Percentiles rank a stretch among this genome's conserved stretches.
Evolutionary conservation across 345 rosid genomes (phyloP).

Genomic region (Stellera chamaejasme): DNA sequence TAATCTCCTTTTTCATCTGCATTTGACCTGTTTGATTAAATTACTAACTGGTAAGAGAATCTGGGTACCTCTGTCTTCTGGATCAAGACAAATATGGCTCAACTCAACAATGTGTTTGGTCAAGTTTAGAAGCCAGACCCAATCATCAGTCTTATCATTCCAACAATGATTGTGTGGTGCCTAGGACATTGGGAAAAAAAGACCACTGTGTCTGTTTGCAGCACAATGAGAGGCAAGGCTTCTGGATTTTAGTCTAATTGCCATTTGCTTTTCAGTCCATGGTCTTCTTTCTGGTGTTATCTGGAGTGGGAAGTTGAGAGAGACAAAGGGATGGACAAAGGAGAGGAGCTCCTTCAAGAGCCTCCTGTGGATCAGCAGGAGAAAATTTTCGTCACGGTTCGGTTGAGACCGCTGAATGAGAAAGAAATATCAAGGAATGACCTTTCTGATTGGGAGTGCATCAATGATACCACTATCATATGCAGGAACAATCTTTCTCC

Average conservation of each 20-base stretch:
- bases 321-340: conserved; percentile 42
- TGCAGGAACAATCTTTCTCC: conserved; percentile 64
- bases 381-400: conserved; percentile 77
- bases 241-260: conserved; percentile 6
- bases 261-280: conserved; percentile 1
- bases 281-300: conserved; percentile 10
- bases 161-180: conserved; percentile 21
- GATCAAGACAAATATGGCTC: conserved; percentile 18
- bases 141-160: conserved; percentile 38
- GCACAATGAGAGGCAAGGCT: conserved; percentile 12
- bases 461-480: conserved; percentile 56
- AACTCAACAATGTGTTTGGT: conserved; percentile 26
- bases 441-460: conserved; percentile 90
- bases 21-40: conserved; percentile 13
- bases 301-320: conserved; percentile 20
- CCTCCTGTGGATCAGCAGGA: conserved; percentile 33
- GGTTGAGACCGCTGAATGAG: conserved; percentile 77
- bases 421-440: conserved; percentile 69
- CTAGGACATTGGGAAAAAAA: conserved; percentile 18
- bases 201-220: conserved; percentile 21
- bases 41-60: conserved; percentile 15
- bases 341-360: conserved; percentile 43
- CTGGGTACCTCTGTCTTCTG: conserved; percentile 15
- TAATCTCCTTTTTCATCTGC: conserved; percentile 2
- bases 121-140: conserved; percentile 23